phyloP scores from a whole-genome alignment of 2,329 filamentous ascomycete genomes.

The Ophiognomonia clavigignenti-juglandacearum region DNA sequence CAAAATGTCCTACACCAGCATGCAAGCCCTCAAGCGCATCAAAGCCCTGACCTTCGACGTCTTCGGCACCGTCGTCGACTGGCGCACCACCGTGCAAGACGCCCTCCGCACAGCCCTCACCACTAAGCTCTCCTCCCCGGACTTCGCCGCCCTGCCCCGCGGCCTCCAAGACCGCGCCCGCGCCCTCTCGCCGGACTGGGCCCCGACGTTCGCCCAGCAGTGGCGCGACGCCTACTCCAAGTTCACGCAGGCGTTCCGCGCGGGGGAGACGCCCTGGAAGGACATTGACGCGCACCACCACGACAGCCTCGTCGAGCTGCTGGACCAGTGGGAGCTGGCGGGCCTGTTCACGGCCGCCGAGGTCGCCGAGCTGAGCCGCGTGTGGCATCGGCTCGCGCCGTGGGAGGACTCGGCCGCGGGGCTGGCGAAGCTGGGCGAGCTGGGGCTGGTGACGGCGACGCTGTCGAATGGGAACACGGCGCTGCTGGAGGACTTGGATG shows the following conservation, averaged over 20 bases:
- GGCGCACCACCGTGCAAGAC: conserved; percentile 62
- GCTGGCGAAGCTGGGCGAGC: neutral
- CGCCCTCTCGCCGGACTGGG: conserved; percentile 56
- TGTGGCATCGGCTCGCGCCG: conserved; percentile 68
- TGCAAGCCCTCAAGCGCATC: conserved; percentile 21
- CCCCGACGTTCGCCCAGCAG: conserved; percentile 55
- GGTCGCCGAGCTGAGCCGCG: conserved; percentile 56
- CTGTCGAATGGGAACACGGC: conserved; percentile 70
- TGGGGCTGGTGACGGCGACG: conserved; percentile 53
- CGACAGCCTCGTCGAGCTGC: conserved; percentile 54
- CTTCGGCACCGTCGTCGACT: conserved; percentile 78
- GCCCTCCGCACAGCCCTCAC: conserved; percentile 49
- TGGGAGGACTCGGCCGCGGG: conserved; percentile 56
- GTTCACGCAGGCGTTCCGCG: conserved; percentile 54
- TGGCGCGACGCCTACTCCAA: conserved; percentile 62
- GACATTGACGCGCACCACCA: conserved; percentile 70
- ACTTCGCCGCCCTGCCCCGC: conserved; percentile 38
- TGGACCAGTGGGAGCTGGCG: conserved; percentile 49
- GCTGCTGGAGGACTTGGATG: conserved; percentile 61
- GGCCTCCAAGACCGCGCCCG: conserved; percentile 42
- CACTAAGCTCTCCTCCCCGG: conserved; percentile 41
- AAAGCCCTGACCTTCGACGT: conserved; percentile 69
- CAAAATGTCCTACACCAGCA: conserved; percentile 12
- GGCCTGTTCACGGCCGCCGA: conserved; percentile 60
- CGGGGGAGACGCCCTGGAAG: conserved; percentile 49